These are phyloP conservation scores for Saccharum spontaneum DNA, from an alignment of 176 grass and related monocot species.

Conservation along the genomic window DNA sequence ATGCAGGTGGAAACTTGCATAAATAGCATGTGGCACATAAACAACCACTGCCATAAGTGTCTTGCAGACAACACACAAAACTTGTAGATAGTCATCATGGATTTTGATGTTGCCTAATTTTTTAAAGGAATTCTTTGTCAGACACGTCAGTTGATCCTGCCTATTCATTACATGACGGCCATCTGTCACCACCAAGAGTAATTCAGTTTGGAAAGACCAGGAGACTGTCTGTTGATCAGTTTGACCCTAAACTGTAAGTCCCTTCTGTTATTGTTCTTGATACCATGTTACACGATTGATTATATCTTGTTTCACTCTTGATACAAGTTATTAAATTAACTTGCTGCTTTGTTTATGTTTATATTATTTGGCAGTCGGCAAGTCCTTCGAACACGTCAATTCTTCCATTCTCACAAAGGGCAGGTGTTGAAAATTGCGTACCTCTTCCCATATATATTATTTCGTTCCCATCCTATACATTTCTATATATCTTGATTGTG, in stretches of 20 bases:
- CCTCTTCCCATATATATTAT: slow-evolving; percentile 11
- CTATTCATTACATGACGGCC: slow-evolving; percentile 43
- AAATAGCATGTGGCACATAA: not conserved
- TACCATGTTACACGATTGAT: slow-evolving; percentile 1
- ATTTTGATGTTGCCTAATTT: slow-evolving; percentile 23
- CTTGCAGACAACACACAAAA: not conserved
- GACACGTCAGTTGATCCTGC: slow-evolving; percentile 46
- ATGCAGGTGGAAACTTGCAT: not conserved
- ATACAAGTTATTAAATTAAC: slow-evolving; percentile 7
- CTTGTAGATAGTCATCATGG: not conserved
- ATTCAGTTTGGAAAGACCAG: slow-evolving; percentile 78
- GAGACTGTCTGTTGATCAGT: slow-evolving; percentile 61
- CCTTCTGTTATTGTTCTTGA: slow-evolving; percentile 31
- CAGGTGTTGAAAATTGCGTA: slow-evolving; percentile 44
- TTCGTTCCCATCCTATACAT: not conserved
- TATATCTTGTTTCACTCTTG: not conserved
- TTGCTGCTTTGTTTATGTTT: slow-evolving; percentile 35
- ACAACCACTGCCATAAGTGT: not conserved
- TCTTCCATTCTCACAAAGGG: slow-evolving; percentile 84
- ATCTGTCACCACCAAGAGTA: slow-evolving; percentile 48
- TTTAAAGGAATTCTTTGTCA: slow-evolving; percentile 30
- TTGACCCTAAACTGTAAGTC: slow-evolving; percentile 66
- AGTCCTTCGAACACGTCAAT: slow-evolving; percentile 71
- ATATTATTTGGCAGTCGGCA: slow-evolving; percentile 54
- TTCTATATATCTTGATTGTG: not conserved